Conservation (phyloP, 225 moss, liverwort and hornwort species). For the Lunularia cruciata region DNA sequence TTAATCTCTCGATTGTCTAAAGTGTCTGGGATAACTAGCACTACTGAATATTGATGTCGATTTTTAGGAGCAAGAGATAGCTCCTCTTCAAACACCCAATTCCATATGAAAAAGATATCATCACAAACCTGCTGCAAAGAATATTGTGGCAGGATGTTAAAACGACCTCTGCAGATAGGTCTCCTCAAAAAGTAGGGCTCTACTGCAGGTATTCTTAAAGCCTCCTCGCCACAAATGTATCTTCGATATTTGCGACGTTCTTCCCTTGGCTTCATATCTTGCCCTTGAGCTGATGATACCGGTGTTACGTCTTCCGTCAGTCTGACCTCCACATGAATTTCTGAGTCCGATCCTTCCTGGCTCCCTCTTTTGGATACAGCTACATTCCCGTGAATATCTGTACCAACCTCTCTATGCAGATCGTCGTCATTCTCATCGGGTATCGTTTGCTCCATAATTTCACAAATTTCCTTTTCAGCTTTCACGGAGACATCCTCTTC, state of each 20-base stretch:
- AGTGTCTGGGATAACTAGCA: constrained; percentile 90
- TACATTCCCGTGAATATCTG: constrained; percentile 32
- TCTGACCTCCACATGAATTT: constrained; percentile 37
- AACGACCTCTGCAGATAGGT: constrained; percentile 89
- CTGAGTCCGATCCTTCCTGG: constrained; percentile 39
- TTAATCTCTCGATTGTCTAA: constrained; percentile 97
- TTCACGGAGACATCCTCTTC: constrained; percentile 19
- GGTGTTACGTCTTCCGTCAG: constrained; percentile 31
- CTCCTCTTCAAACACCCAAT: constrained; percentile 84
- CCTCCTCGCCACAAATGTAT: constrained; percentile 82
- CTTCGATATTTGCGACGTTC: constrained; percentile 47
- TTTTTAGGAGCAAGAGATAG: constrained; percentile 61
- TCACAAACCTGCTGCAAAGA: constrained; percentile 97
- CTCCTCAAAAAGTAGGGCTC: constrained; percentile 76
- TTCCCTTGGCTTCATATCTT: constrained; percentile 31
- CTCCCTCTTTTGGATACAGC: constrained; percentile 21
- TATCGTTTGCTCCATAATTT: constrained; percentile 8
- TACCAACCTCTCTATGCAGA: constrained; percentile 20
- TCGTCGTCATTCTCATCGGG: neutral
- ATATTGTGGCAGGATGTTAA: constrained; percentile 75
- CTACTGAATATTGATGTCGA: constrained; percentile 75
- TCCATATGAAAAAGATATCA: constrained; percentile 85
- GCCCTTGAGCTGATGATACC: neutral
- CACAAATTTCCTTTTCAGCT: constrained; percentile 15
- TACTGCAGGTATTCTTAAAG: constrained; percentile 71